phyloP scores from a whole-genome alignment of 139 green algal genomes.

The Asterochloris sp. region DNA sequence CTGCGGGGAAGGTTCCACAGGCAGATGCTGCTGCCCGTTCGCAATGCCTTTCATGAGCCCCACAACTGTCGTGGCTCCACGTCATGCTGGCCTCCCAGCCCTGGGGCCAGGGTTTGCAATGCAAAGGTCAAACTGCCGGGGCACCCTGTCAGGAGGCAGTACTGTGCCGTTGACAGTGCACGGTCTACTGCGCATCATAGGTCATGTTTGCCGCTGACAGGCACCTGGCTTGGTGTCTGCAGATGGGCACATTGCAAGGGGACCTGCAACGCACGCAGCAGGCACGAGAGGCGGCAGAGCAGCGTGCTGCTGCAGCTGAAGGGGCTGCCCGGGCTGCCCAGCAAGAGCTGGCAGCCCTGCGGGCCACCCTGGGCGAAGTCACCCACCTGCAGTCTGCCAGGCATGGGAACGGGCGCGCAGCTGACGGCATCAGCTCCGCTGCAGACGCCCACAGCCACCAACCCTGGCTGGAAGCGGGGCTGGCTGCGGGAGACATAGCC shows the following conservation, averaged over 20 bases:
- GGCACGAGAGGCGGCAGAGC: slow-evolving; percentile 3
- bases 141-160: too few species aligned
- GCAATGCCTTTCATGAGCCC: too few species aligned
- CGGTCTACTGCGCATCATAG: too few species aligned
- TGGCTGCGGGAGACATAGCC: background rate
- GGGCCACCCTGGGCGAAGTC: too few species aligned
- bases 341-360: slow-evolving; percentile 13
- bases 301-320: slow-evolving; percentile 1
- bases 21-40: too few species aligned
- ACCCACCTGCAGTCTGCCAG: background rate
- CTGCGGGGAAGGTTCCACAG: too few species aligned
- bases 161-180: too few species aligned
- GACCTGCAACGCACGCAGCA: slow-evolving; percentile 32
- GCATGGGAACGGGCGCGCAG: background rate
- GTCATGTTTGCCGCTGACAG: too few species aligned
- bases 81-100: too few species aligned
- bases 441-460: background rate
- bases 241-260: slow-evolving; percentile 31
- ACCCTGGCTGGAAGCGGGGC: background rate
- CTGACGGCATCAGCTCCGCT: background rate
- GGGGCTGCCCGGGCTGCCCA: background rate
- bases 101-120: too few species aligned
- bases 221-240: background rate
- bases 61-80: too few species aligned
- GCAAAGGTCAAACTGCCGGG: too few species aligned